Percentiles rank a stretch among this genome's conserved stretches.
These are phyloP conservation scores for Fraxinus excelsior DNA, from an alignment of 257 asterid genomes.

Conservation along the genomic window DNA sequence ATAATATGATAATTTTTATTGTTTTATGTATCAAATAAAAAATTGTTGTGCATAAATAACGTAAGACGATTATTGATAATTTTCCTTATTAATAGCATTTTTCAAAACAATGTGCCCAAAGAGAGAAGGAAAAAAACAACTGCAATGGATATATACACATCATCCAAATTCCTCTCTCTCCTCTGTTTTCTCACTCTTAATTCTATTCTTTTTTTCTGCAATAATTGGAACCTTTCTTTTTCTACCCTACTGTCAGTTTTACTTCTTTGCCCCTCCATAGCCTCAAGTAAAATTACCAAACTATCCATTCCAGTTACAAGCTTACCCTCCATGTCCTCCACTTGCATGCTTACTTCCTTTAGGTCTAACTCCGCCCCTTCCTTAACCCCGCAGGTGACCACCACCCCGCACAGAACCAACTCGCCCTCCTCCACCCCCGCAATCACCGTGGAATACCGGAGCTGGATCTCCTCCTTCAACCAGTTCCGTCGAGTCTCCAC, in stretches of 20 bases:
- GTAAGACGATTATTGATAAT: too few species aligned
- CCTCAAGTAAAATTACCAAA: constrained; percentile 46
- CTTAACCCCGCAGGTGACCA: constrained; percentile 60
- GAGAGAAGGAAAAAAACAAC: constrained; percentile 44
- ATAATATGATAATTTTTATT: too few species aligned
- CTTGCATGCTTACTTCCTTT: constrained; percentile 65
- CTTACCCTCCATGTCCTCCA: constrained; percentile 81
- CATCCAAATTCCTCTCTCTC: constrained; percentile 54
- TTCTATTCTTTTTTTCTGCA: constrained; percentile 36
- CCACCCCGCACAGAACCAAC: constrained; percentile 52
- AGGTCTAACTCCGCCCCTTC: constrained; percentile 60
- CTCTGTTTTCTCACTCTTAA: constrained; percentile 40
- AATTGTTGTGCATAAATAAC: too few species aligned
- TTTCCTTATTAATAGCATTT: too few species aligned
- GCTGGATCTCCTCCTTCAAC: constrained; percentile 61
- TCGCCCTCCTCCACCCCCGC: constrained; percentile 37
- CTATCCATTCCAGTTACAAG: constrained; percentile 52
- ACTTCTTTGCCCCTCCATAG: constrained; percentile 57
- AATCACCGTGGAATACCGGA: constrained; percentile 53
- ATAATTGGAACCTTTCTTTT: constrained; percentile 38
- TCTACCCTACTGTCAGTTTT: constrained; percentile 34
- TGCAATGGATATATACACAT: constrained; percentile 43
- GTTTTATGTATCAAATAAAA: too few species aligned
- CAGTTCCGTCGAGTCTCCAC: constrained; percentile 69
- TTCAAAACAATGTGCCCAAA: constrained; percentile 29